Base-by-base conservation (phyloP, 2,329 filamentous ascomycete genomes). In the Pseudopithomyces maydicus region DNA sequence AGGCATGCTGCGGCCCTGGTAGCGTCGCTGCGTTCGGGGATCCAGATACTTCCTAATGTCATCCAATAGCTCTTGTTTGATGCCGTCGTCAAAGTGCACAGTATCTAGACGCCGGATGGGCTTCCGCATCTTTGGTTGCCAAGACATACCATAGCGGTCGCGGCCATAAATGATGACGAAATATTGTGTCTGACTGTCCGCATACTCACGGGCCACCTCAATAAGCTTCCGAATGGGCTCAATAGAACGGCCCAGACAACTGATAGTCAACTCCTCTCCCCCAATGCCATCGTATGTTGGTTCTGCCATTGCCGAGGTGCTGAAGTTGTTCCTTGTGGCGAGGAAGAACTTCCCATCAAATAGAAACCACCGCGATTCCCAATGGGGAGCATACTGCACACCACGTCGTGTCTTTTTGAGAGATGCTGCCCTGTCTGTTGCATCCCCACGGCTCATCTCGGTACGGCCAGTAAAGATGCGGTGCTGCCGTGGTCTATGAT, bases 1-100 rank as follows among this genome's bases (percentile, higher is more conserved):
- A 5, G 45, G 45, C 32, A 48, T 48, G 45, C 45, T 48, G 19
- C 45, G 45, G 33, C 45, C 36, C 45, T 48, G 45, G 12, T 48
- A 48, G 5, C 45, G 45, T 2, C 32, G 45, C 19, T 48, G 45
- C 12, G 45, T 48, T 19, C 45, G 45, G 17, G 45, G 32, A 36
- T 48, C 45, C 11, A 48, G 45, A 23, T 48, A 48, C 8, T 38
- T 48, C 15, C 32, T 36, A 20, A 48, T 36, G 14, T 48, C 32
- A 6, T 48, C 32, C 12, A 48, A 38, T 23, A 48, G 45, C 19
- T 38, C 45, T 23, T 48, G 45, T 19, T 48, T 48, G 23, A 48
- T 14, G 12, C 32, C 23, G 19, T 36, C 45, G 32, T 48, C 32
- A 22, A 48, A 48, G 19, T 48, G 45, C 45, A 48, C 45, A 3